Evolutionary conservation across 2,329 filamentous ascomycete genomes (phyloP).

Genomic region (Bipolaris gigantea): DNA sequence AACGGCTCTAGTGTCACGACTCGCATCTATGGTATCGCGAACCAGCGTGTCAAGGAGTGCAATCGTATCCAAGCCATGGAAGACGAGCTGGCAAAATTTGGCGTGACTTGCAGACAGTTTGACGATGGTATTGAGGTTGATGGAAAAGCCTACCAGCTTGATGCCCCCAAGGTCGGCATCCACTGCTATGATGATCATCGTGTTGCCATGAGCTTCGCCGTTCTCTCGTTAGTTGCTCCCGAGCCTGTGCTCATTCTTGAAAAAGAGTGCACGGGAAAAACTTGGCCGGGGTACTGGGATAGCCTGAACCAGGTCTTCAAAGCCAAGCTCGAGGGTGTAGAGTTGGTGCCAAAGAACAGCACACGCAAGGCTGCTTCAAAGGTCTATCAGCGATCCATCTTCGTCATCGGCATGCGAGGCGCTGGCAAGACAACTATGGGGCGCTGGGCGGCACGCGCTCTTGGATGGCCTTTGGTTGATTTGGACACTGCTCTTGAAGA

Average conservation of each 20-base stretch:
- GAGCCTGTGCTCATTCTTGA: conserved; percentile 77
- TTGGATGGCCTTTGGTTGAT: conserved; percentile 79
- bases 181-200: conserved; percentile 97
- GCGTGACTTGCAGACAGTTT: conserved; percentile 80
- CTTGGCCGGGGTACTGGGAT: conserved; percentile 99
- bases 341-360: conserved; percentile 50
- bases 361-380: conserved; percentile 29
- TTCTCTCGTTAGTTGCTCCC: conserved; percentile 74
- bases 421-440: conserved; percentile 96
- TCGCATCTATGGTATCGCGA: conserved; percentile 89
- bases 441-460: conserved; percentile 74
- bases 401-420: conserved; percentile 96
- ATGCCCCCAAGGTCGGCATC: conserved; percentile 63
- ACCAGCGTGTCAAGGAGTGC: conserved; percentile 97
- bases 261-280: conserved; percentile 92
- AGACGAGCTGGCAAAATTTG: conserved; percentile 90
- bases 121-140: conserved; percentile 89
- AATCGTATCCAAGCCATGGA: conserved; percentile 96
- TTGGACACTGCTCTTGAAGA: conserved; percentile 85
- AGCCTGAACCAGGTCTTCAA: conserved; percentile 76
- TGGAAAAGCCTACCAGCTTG: conserved; percentile 56
- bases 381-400: conserved; percentile 66
- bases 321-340: conserved; percentile 74
- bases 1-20: conserved; percentile 66
- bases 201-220: conserved; percentile 97